Conservation (phyloP, 345 rosid species). For the Pistacia integerrima region DNA sequence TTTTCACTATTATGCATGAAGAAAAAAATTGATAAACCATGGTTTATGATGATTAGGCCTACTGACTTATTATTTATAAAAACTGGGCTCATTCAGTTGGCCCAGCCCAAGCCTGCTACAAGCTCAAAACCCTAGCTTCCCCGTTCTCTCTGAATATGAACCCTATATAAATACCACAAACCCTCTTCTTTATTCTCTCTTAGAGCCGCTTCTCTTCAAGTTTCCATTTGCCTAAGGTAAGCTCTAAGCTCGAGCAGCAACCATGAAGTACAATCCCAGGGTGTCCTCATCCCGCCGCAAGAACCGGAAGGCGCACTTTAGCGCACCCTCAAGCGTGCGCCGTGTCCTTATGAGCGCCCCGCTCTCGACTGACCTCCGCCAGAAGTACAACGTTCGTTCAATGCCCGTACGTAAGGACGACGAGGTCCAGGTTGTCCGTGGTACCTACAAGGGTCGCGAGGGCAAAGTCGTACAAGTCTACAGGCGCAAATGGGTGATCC, state of each 20-base stretch:
- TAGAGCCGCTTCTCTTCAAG: no score
- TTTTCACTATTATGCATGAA: no score
- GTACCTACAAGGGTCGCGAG: constrained; percentile 80
- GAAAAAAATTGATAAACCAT: no score
- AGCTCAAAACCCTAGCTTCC: constrained; percentile 15
- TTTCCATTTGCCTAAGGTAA: not conserved
- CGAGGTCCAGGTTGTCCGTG: constrained; percentile 81
- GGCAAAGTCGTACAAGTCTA: constrained; percentile 81
- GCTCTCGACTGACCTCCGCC: constrained; percentile 65
- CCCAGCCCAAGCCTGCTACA: not conserved
- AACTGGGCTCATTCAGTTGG: not conserved
- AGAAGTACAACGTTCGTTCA: constrained; percentile 79
- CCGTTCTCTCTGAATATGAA: no score
- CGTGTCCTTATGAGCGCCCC: constrained; percentile 79
- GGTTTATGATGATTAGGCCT: no score
- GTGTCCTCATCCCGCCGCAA: constrained; percentile 79
- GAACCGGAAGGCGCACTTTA: constrained; percentile 79
- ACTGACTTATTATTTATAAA: not conserved
- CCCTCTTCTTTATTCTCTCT: not conserved
- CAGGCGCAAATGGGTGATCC: constrained; percentile 84
- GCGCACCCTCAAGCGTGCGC: constrained; percentile 70
- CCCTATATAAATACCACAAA: not conserved
- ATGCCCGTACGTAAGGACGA: constrained; percentile 86
- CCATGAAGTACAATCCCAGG: constrained; percentile 77
- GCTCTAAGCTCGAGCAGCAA: not conserved